phyloP scores from a whole-genome alignment of 2,329 filamentous ascomycete species.

The Hypoxylon sp. region DNA sequence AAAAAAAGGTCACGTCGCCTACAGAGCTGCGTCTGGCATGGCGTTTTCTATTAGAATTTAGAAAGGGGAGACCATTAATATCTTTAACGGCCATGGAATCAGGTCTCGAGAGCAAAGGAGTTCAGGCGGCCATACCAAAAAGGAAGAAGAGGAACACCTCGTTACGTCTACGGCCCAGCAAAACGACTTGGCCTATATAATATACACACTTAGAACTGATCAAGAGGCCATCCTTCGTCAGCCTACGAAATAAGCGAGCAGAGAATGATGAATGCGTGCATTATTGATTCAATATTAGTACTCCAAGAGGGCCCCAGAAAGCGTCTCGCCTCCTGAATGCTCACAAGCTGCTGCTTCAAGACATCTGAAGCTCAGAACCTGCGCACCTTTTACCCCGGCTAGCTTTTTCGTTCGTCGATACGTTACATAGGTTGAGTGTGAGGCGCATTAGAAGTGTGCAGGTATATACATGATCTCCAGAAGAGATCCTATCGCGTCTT shows the following conservation, averaged over 20 bases:
- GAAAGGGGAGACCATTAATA: not conserved
- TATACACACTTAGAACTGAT: not conserved
- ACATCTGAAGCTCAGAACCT: constrained; percentile 6
- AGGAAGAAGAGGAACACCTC: not conserved
- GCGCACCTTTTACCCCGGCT: not conserved
- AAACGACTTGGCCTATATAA: not conserved
- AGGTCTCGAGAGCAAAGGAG: constrained; percentile 21
- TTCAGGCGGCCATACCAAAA: constrained; percentile 17
- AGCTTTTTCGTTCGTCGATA: not conserved
- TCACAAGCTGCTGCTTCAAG: not conserved
- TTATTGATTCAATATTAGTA: constrained; percentile 11
- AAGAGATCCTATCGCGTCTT: not conserved
- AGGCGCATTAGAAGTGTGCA: constrained; percentile 3
- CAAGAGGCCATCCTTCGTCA: not conserved
- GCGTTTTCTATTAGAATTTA: constrained; percentile 16
- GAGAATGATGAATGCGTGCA: constrained; percentile 2
- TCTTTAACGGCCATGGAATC: constrained; percentile 3
- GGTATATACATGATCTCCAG: constrained; percentile 14
- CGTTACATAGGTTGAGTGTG: not conserved
- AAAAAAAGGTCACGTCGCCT: too few species aligned
- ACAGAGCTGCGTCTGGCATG: constrained; percentile 1
- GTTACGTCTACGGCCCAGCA: not conserved
- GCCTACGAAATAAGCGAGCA: not conserved
- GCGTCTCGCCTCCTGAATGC: not conserved
- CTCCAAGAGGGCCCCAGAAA: not conserved